phyloP scores from a whole-genome alignment of 2,329 filamentous ascomycete genomes.

The Diaporthe sp. region DNA sequence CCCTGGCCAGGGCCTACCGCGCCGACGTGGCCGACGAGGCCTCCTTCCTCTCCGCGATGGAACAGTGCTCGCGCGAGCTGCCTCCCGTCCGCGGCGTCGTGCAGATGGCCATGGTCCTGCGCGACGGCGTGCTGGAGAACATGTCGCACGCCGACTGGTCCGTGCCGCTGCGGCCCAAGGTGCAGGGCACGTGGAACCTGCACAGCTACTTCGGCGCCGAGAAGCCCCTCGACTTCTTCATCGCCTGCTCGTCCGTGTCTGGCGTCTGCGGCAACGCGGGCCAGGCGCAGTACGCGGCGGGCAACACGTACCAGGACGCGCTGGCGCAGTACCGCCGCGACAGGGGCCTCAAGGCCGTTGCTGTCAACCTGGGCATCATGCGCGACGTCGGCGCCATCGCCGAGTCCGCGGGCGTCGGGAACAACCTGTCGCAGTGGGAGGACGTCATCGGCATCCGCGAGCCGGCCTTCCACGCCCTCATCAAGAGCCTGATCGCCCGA shows the following conservation, averaged over 20 bases:
- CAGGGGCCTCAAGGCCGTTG: constrained; percentile 42
- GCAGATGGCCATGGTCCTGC: constrained; percentile 56
- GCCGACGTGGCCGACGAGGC: constrained; percentile 48
- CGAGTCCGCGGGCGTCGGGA: constrained; percentile 33
- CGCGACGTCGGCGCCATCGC: constrained; percentile 43
- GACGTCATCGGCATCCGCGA: constrained; percentile 41
- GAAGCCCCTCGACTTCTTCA: constrained; percentile 36
- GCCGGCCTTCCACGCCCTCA: constrained; percentile 41
- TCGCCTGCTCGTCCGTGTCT: constrained; percentile 34
- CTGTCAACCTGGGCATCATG: constrained; percentile 45
- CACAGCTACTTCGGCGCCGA: constrained; percentile 23
- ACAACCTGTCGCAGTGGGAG: constrained; percentile 39
- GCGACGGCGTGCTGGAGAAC: constrained; percentile 37
- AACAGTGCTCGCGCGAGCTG: constrained; percentile 25
- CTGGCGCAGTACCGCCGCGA: constrained; percentile 42
- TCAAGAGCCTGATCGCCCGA: constrained; percentile 39
- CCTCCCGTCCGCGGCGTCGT: constrained; percentile 54
- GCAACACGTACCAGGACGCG: constrained; percentile 52
- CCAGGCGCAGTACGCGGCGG: constrained; percentile 44
- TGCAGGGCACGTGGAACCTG: constrained; percentile 37
- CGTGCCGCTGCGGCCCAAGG: constrained; percentile 34
- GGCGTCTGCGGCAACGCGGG: constrained; percentile 36
- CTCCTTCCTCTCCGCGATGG: constrained; percentile 32
- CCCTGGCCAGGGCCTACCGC: constrained; percentile 43
- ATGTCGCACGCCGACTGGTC: constrained; percentile 35